Evolutionary conservation across 345 rosid species (phyloP).

Genomic region (Populus alba): DNA sequence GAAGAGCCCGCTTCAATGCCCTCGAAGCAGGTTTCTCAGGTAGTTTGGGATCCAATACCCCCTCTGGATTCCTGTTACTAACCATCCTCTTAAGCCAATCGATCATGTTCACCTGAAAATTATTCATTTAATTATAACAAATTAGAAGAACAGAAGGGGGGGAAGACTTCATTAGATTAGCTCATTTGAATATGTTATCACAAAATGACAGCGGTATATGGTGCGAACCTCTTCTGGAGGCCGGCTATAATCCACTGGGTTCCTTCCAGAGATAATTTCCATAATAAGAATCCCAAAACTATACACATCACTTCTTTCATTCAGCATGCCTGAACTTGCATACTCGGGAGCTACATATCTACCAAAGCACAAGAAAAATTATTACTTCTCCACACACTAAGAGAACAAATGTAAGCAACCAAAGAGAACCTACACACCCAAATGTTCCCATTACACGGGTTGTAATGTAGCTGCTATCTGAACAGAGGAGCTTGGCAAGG

Average conservation of each 20-base stretch:
- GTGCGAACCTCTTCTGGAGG: conserved; percentile 71
- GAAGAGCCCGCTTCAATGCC: conserved; percentile 71
- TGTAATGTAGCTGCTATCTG: conserved; percentile 73
- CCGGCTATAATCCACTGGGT: conserved; percentile 89
- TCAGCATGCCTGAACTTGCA: conserved; percentile 79
- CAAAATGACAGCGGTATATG: not conserved
- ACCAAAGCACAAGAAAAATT: conserved; percentile 14
- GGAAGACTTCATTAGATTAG: not conserved
- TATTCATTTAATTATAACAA: conserved; percentile 10
- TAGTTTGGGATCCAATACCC: conserved; percentile 78
- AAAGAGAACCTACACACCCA: conserved; percentile 50
- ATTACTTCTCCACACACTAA: not conserved
- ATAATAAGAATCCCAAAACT: conserved; percentile 84
- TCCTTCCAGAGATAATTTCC: conserved; percentile 86
- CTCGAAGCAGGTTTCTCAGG: conserved; percentile 70
- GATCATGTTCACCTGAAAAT: conserved; percentile 73
- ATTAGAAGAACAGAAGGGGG: conserved; percentile 1
- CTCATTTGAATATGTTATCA: conserved; percentile 5
- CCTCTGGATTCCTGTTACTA: conserved; percentile 65
- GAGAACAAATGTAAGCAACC: not conserved
- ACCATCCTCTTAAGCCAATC: conserved; percentile 96
- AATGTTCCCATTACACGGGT: conserved; percentile 98
- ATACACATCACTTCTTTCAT: conserved; percentile 57
- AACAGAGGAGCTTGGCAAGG: conserved; percentile 78
- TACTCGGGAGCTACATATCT: conserved; percentile 97